Evolutionary conservation across 2,329 filamentous ascomycete genomes (phyloP).

Genomic region (Rhexocercosporidium sp.): DNA sequence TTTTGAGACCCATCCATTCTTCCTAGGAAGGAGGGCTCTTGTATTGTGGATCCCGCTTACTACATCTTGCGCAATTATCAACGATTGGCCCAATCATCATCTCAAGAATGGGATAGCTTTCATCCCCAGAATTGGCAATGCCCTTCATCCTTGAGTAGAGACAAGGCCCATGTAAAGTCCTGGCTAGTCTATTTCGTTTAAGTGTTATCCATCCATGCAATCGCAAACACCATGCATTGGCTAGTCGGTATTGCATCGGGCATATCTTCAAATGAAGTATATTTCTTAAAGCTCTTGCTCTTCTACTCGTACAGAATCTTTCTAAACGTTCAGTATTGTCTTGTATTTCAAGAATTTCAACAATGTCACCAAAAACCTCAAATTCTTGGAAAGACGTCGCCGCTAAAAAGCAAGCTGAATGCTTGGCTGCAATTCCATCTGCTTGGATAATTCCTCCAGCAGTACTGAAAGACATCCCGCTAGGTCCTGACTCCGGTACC

Average conservation of each 20-base stretch:
- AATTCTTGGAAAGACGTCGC: slow-evolving; percentile 2
- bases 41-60: background rate
- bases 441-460: slow-evolving; percentile 1
- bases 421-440: background rate
- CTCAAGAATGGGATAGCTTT: background rate
- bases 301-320: background rate
- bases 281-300: background rate
- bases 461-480: background rate
- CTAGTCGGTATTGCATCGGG: background rate
- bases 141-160: background rate
- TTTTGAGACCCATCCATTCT: background rate
- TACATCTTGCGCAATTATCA: background rate
- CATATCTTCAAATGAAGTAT: background rate
- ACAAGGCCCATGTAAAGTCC: background rate
- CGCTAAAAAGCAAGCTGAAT: background rate
- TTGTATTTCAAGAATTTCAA: background rate
- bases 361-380: background rate
- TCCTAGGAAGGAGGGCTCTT: background rate
- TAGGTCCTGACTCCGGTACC: background rate
- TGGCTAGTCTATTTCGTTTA: background rate
- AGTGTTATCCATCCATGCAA: background rate
- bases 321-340: background rate
- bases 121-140: background rate
- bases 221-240: background rate
- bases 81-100: background rate